Evolutionary conservation across 169 alveolate species (phyloP), one percentile per base, ranked within the genome.

Genomic region (Cyclospora cayetanensis): DNA sequence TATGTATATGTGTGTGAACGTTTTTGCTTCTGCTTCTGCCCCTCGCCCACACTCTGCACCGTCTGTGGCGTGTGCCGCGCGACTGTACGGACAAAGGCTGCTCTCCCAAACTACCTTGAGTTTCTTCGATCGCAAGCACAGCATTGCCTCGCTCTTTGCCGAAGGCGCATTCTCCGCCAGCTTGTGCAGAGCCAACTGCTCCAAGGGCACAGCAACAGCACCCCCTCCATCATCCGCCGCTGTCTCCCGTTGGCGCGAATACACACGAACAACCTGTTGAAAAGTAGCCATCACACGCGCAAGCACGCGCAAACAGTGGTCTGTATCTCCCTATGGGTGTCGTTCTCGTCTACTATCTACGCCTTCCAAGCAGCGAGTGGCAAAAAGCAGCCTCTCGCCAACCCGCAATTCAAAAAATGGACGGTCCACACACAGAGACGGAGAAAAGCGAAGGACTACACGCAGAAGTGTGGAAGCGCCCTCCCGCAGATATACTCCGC

Each of bases 181-280:
- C 76, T 96, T 96, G 93, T 98, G 99, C 34, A 97, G 95, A 55
- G 98, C 95, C 88, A 97, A 92, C 92, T 96, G 96, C 82, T 98
- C 98, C 25, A 97, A 97, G 70, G 94, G 93, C 63, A 97, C 94
- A 31, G 97, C 91, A 27, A 97, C 95, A 66, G 97, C 95, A 90
- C 97, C 99, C 89, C 99, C 94, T 60, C 97, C 93, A 91, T 95
- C 93, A 22, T 94, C 93, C n/a, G 25, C 37, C 18, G 76, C 79
- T n/a, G 5, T 7, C 25, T 77, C 87, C 42, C 87, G 87, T 7
- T 31, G n/a, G 50, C 29, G 20, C 2, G 87, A 42, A 34, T 55
- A 63, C 63, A 84, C 31, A 1, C 91, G 79, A 4, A 84, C 46
- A 25, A 84, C 91, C 90, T 80, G 90, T 1, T 2, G 37, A 42